Conservation (phyloP, 2,329 filamentous ascomycete genomes). For the Aspergillus transmontanensis region DNA sequence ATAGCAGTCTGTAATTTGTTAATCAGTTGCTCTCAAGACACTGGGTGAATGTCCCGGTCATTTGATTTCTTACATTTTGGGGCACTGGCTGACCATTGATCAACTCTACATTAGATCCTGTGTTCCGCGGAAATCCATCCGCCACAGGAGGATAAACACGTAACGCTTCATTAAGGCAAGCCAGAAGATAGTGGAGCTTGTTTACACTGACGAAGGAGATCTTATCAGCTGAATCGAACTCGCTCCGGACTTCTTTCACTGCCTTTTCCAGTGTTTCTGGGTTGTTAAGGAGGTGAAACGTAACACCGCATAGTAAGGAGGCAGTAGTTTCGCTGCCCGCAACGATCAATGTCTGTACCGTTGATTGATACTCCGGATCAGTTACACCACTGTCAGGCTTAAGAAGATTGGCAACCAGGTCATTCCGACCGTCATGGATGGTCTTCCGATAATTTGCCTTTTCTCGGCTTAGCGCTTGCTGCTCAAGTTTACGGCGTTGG, state of each 20-base stretch:
- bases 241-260: slow-evolving; percentile 1
- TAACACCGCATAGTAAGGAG: slow-evolving; percentile 3
- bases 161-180: slow-evolving; percentile 52
- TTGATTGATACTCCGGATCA: slow-evolving; percentile 4
- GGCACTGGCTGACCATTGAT: slow-evolving; percentile 2
- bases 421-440: slow-evolving; percentile 4
- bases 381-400: slow-evolving; percentile 5
- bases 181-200: slow-evolving; percentile 46
- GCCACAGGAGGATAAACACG: slow-evolving; percentile 49
- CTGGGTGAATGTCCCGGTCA: too few species aligned
- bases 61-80: neutral
- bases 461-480: neutral
- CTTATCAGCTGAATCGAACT: neutral
- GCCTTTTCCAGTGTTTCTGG: neutral
- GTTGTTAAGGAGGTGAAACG: slow-evolving; percentile 6
- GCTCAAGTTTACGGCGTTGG: slow-evolving; percentile 1
- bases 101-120: neutral
- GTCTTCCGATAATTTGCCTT: slow-evolving; percentile 7
- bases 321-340: slow-evolving; percentile 13
- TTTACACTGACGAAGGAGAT: slow-evolving; percentile 7
- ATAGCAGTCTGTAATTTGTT: neutral
- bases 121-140: slow-evolving; percentile 9
- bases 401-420: slow-evolving; percentile 4
- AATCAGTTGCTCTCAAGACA: neutral
- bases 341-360: slow-evolving; percentile 9